These are phyloP conservation scores for Rhododendron ferrugineum DNA, from an alignment of 148 eudicot species.

Conservation along the genomic window DNA sequence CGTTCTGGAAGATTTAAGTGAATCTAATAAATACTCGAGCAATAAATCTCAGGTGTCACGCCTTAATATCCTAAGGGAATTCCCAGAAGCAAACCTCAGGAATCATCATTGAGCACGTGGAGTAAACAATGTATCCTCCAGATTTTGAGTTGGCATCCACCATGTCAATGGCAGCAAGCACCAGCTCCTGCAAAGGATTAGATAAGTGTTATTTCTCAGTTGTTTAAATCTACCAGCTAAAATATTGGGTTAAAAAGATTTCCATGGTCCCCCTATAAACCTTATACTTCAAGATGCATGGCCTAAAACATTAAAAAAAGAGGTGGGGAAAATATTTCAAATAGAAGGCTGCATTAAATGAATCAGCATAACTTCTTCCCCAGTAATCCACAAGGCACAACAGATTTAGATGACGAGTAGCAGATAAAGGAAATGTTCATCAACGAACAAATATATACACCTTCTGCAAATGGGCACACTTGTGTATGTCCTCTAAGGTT, in stretches of 20 bases:
- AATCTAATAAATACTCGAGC: conserved; percentile 5
- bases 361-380: not conserved
- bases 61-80: not conserved
- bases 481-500: conserved; percentile 65
- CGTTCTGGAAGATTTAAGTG: conserved; percentile 57
- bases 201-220: not conserved
- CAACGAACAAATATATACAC: conserved; percentile 21
- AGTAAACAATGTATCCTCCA: conserved; percentile 91
- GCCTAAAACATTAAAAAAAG: too few relatives aligned
- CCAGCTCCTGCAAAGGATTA: conserved; percentile 61
- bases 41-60: not conserved
- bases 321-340: not conserved
- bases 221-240: not conserved
- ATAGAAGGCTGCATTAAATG: not conserved
- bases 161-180: conserved; percentile 90
- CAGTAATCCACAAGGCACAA: not conserved
- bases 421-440: not conserved
- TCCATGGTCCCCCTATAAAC: not conserved
- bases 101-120: conserved; percentile 96
- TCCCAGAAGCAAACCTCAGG: conserved; percentile 56
- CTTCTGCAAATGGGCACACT: conserved; percentile 77
- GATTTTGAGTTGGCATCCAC: conserved; percentile 97
- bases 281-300: not conserved
- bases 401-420: not conserved
- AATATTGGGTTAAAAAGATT: not conserved